A percentile compares a stretch with the other conserved stretches of the same genome.
phyloP scores from a whole-genome alignment of 108 stramenopile species.

The Cylindrotheca fusiformis region DNA sequence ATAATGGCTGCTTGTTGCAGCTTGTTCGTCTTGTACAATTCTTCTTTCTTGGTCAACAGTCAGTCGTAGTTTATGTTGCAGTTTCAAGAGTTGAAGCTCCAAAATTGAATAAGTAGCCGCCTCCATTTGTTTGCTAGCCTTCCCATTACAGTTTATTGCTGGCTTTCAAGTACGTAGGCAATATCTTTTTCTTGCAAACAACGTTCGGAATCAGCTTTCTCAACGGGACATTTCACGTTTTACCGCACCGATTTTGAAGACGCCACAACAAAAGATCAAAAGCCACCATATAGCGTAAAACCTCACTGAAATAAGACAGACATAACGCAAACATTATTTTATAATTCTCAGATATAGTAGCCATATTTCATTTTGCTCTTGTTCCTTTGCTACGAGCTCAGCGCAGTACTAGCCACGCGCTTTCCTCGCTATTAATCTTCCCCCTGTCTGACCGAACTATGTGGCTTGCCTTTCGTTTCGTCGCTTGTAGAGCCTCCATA shows the following conservation, averaged over 20 bases:
- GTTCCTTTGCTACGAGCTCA: not conserved
- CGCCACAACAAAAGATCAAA: too few relatives aligned
- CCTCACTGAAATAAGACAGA: too few relatives aligned
- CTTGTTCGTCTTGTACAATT: not conserved
- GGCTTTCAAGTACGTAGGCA: too few relatives aligned
- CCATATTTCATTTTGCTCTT: not conserved
- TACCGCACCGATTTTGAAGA: too few relatives aligned
- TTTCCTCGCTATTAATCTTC: not conserved
- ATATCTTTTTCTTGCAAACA: too few relatives aligned
- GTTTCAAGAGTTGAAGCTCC: not conserved
- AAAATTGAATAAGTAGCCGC: too few relatives aligned
- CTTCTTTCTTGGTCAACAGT: not conserved
- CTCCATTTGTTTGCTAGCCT: too few relatives aligned
- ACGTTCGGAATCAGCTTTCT: too few relatives aligned
- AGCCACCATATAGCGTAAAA: too few relatives aligned
- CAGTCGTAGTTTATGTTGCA: not conserved
- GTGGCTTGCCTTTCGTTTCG: not conserved
- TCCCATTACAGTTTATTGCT: too few relatives aligned
- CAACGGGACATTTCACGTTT: too few relatives aligned
- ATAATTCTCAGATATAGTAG: not conserved
- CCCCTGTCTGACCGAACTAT: not conserved
- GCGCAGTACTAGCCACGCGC: not conserved
- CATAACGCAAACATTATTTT: too few relatives aligned
- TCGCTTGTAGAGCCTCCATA: not conserved
- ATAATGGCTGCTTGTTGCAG: not conserved